Base-by-base conservation (phyloP, 345 rosid genomes). In the Eucalyptus cloeziana region DNA sequence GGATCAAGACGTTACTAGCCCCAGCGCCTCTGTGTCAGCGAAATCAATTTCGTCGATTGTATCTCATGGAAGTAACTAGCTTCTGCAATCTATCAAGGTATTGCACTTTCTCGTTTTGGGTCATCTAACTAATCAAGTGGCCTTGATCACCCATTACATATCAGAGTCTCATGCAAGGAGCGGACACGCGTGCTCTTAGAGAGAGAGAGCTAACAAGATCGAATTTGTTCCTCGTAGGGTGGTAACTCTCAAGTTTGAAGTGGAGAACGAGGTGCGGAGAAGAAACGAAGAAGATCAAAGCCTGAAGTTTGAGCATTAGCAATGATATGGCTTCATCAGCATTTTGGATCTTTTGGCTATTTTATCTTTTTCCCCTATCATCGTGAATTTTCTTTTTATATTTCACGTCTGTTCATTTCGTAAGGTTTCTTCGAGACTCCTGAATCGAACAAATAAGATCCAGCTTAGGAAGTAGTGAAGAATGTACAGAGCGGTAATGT, bases 1-100 rank as follows among this genome's bases (percentile, higher is more conserved):
- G 27, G 98, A 96, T 21, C 90, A 91, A 89, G 98, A 94, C 43
- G 94, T 81, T 64, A 88, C 91, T 33, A 96, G 99, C 91, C 98
- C 99, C 10, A 90, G 93, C 33, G 93, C 94, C 33, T 91, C 94
- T 37, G 80, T 88, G 43, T 91, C 94, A 43, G 93, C 90, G 25
- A 86, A 44, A 52, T 89, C 90, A 31, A 76, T 89, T 79, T 91
- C 94, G 5, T 91, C 94, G 44, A 87, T 87, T 27, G 22, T 91
- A 49, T 93, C 94, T 56, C 95, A 91, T 51, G 92, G 95, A 47
- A 95, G 93, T 88, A 93, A 91, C 86, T 90, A 90, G 88, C 44
- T 58, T 76, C 47, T 11, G 27, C 83, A 37, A 76, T 37, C 27
- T 21, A 37, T 76, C 8, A 21, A 37, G 81, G 47, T 76, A 76